Evolutionary conservation across 192 early-diverging fungal species (phyloP).

Genomic region (Paraglomus occultum): DNA sequence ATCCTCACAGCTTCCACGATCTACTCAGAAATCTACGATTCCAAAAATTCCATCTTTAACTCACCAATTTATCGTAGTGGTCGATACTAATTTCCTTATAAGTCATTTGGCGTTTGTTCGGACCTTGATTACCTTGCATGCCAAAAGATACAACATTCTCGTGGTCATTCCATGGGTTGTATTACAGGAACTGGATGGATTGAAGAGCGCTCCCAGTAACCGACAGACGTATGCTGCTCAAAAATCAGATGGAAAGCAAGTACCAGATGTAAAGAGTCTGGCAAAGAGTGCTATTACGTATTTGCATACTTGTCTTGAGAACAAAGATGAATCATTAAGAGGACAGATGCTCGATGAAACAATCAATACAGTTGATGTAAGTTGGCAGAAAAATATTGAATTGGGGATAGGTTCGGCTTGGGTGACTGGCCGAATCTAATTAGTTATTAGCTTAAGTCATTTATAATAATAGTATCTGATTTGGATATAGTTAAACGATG

Average conservation of each 20-base stretch:
- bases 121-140: constrained; percentile 33
- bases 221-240: constrained; percentile 19
- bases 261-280: constrained; percentile 32
- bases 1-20: not conserved
- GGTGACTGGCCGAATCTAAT: not conserved
- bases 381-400: not conserved
- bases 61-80: constrained; percentile 32
- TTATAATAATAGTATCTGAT: not conserved
- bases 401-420: not conserved
- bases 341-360: constrained; percentile 54
- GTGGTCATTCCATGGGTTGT: constrained; percentile 60
- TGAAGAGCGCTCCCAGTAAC: constrained; percentile 36
- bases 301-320: constrained; percentile 41
- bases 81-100: constrained; percentile 59
- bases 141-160: constrained; percentile 26
- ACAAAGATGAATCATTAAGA: constrained; percentile 36
- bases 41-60: not conserved
- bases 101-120: constrained; percentile 51
- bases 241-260: constrained; percentile 20
- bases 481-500: constrained; percentile 38
- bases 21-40: not conserved
- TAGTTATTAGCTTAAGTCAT: not conserved
- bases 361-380: constrained; percentile 31
- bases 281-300: constrained; percentile 52
- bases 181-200: constrained; percentile 53